These are phyloP conservation scores for Crepidotus variabilis DNA, from an alignment of 768 basidiomycete genomes.

Conservation along the genomic window DNA sequence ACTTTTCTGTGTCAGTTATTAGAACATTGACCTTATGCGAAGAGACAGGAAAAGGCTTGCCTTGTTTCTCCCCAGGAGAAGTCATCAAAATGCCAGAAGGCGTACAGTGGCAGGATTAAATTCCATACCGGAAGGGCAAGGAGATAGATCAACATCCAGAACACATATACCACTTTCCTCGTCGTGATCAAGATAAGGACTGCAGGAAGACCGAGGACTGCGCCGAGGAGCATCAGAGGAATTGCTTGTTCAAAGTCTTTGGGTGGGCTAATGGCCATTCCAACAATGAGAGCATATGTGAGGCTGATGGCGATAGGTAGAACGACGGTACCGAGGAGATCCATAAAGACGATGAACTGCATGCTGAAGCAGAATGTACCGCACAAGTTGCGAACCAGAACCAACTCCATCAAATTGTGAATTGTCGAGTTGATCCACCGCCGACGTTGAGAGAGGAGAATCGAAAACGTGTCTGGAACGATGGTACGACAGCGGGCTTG, in stretches of 20 bases:
- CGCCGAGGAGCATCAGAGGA: conserved; percentile 82
- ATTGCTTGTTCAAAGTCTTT: conserved; percentile 88
- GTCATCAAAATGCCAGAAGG: conserved; percentile 99
- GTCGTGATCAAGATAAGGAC: conserved; percentile 93
- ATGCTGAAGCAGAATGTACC: conserved; percentile 99
- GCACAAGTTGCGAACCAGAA: conserved; percentile 93
- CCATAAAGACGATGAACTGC: conserved; percentile 99
- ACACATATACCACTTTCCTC: conserved; percentile 90
- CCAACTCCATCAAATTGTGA: conserved; percentile 99
- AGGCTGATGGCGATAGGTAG: conserved; percentile 91
- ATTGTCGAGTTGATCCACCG: conserved; percentile 99
- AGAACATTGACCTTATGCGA: conserved; percentile 3
- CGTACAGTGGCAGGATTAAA: conserved; percentile 88
- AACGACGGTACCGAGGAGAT: conserved; percentile 86
- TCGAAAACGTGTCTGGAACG: conserved; percentile 91
- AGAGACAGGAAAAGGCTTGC: conserved; percentile 36
- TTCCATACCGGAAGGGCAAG: conserved; percentile 95
- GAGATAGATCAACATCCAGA: conserved; percentile 98
- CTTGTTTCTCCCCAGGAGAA: conserved; percentile 99
- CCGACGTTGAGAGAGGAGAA: conserved; percentile 93
- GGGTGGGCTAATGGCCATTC: conserved; percentile 78
- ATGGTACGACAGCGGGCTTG: conserved; percentile 94
- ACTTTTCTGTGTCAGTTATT: conserved; percentile 68
- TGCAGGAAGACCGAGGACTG: conserved; percentile 91
- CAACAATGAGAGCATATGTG: conserved; percentile 85